Evolutionary conservation across 2,329 filamentous ascomycete genomes (phyloP), one percentile per base, ranked within the genome.

Genomic region (Didymella exigua): DNA sequence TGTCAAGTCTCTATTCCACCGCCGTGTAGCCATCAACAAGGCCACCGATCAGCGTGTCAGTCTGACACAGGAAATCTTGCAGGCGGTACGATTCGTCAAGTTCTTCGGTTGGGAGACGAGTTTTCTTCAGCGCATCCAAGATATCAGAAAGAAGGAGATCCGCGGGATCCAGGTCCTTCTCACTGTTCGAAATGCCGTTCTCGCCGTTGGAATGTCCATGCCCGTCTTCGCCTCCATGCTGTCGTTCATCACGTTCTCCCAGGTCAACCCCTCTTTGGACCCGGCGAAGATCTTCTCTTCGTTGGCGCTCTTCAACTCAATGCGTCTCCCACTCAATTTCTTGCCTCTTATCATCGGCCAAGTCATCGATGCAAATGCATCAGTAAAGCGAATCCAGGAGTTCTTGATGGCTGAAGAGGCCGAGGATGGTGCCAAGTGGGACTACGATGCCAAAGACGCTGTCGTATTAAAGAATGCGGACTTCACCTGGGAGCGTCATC

Each of bases 171-270:
- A 96, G 72, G 78, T 91, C 13, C 78, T 98, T 40, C 78, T 98
- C 24, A 86, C 89, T 1, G 90, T 96, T 62, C 85, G 92, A 65
- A 96, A 96, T 71, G 91, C 82, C 36, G 91, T 96, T 77, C 89
- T 92, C 74, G 89, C 91, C 11, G 81, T 95, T 44, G 90, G 90
- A 68, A 85, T 96, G 83, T 89, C 91, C 0, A 83, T 96, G 69
- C 93, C 95, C 6, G 90, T 96, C 48, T 97, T 98, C 65, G 92
- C 93, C 0, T 96, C 93, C 1, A 97, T 98, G 91, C 75, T 98
- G 34, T 86, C 93, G 0, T 98, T 98, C 74, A 93, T 98, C 75
- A 93, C 91, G 0, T 87, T 83, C 63, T 82, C 82, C 1, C 74
- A 85, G n/a, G 79, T 84, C 1, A 80, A 89, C 54, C 88, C 92